Conservation (phyloP, 352 stramenopile genomes). For the Globisporangium ultimum region DNA sequence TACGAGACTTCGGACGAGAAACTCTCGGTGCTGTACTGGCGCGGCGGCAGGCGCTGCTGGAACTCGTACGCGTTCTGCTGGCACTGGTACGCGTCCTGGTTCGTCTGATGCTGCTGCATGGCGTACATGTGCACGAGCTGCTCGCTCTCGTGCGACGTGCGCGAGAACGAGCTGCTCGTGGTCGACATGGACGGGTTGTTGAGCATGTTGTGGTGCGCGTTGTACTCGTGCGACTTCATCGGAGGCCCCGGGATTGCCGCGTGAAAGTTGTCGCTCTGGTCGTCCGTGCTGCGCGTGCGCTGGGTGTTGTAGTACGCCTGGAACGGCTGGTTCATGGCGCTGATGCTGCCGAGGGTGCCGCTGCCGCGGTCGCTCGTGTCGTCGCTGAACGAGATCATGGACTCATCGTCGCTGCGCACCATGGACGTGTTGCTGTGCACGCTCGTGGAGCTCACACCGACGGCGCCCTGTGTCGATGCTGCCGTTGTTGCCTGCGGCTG, state of each 20-base stretch:
- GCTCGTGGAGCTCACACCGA: too few species aligned
- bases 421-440: conserved; percentile 12
- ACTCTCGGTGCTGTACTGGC: conserved; percentile 13
- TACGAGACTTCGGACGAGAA: conserved; percentile 43
- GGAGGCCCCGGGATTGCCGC: neutral
- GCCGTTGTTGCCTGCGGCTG: neutral
- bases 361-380: conserved; percentile 11
- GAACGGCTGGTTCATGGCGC: conserved; percentile 18
- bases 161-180: conserved; percentile 51
- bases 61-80: neutral
- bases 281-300: conserved; percentile 15
- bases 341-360: conserved; percentile 16
- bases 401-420: conserved; percentile 12
- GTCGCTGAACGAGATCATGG: conserved; percentile 16
- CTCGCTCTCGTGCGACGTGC: conserved; percentile 25
- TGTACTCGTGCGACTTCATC: conserved; percentile 21
- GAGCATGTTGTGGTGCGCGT: conserved; percentile 6
- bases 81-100: neutral
- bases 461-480: too few species aligned
- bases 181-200: conserved; percentile 52
- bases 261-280: conserved; percentile 7
- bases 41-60: too few species aligned
- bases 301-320: conserved; percentile 15
- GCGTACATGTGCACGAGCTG: conserved; percentile 12
- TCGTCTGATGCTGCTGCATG: conserved; percentile 10